Base-by-base conservation (phyloP, 2,329 filamentous ascomycete species). In the Aspergillus fumigatiaffinis region DNA sequence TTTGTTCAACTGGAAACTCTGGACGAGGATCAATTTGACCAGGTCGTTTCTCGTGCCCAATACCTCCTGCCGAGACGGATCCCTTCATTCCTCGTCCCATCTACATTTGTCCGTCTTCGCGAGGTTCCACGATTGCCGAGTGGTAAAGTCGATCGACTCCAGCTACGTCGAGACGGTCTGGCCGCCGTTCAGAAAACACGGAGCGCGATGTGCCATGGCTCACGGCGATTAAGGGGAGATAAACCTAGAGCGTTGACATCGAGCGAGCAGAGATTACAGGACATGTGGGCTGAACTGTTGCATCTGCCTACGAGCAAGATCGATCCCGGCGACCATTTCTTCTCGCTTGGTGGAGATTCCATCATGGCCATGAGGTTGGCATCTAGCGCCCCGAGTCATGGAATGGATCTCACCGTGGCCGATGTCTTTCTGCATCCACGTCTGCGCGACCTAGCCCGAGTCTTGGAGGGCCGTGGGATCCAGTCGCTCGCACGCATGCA, bases 281-380 rank as follows among this genome's bases (percentile, higher is more conserved):
- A 25, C 9, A 25, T 55, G 7, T 55, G 53, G 53, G 35, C 48
- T 17, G 51, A 50, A 17, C 55, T 56, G 9, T 47, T 62, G 4
- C 42, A 47, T 23, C 47, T 61, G 9, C 51, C 53, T 17, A 20
- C 51, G 9, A 53, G 54, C 9, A 53, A 56, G n/a, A 49, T 61
- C 35, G 56, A 55, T 6, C 20, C 41, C 3, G 47, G 56, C 5
- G 64, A 66, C 42, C 56, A 57, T 50, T 65, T 66, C 57, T 65
- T 66, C 48, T 53, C 56, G 2, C 54, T 66, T 20, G 64, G 64
- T 4, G 64, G 62, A 9, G 63, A 65, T 50, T 64, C 62, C 12
- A 54, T 66, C 29, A 52, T 53, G 28, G 68, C 66, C 21, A 68
- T 70, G 64, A 62, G 60, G 50, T 59, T 70, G 4, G 61, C 62